Evolutionary conservation across 176 grass and related monocot species (phyloP), one percentile per base, ranked within the genome.

Genomic region (Eragrostis curvula): DNA sequence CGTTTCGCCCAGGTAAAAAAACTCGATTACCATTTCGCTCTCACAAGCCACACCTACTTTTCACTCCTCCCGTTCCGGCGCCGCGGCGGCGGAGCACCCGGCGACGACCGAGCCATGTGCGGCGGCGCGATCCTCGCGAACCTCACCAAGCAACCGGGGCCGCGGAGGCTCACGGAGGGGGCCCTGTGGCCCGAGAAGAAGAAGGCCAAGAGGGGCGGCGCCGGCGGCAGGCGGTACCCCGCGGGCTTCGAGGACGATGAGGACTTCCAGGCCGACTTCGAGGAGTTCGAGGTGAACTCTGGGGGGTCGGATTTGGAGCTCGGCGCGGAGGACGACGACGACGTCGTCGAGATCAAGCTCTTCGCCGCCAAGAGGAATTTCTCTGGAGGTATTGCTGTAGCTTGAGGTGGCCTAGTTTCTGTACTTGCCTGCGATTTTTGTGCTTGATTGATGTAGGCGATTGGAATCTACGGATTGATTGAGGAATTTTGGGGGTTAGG

Each of bases 201-300:
- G 84, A 86, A 90, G 83, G 41, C 75, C 60, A 81, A 62, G 74
- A 87, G 29, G 69, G 61, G 55, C 71, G 70, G 45, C 72, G 68
- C 51, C 25, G 72, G 52, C 56, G 82, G 13, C 18, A 74, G n/a
- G 73, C 80, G 74, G 60, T 44, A 48, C 71, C 24, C 48, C 21
- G 74, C 42, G 77, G 61, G 32, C 39, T 66, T 61, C n/a, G 77
- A 78, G 68, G 76, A 56, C 39, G 71, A 88, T 1, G 89, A 81
- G 80, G 90, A 94, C 69, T 97, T 94, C 83, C 78, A 94, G 81
- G 90, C 92, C 12, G 90, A 92, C 90, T 92, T 94, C 70, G 70
- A 81, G 78, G 77, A 87, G 74, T 97, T 94, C 61, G 75, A 82
- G 71, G 83, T 51, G 1, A 74, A 91, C 53, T 85, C 79, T 6